Evolutionary conservation across 352 stramenopile genomes (phyloP).

Genomic region (Globisporangium middletonii): DNA sequence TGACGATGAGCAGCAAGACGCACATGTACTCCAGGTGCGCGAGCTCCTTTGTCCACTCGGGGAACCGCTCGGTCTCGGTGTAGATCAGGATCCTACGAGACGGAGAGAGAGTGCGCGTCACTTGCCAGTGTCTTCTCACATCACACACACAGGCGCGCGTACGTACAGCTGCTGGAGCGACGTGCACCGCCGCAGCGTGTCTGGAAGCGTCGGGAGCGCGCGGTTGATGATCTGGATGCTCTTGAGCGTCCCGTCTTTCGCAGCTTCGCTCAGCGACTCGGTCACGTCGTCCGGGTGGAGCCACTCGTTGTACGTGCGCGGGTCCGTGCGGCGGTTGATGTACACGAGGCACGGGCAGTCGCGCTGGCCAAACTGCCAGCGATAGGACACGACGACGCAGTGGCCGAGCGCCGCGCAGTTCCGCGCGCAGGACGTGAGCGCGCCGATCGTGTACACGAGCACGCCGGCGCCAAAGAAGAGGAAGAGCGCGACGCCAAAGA

Average conservation of each 20-base stretch:
- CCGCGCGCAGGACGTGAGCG: slow-evolving; percentile 4
- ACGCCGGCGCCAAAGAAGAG: slow-evolving; percentile 6
- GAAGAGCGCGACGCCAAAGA: slow-evolving; percentile 11
- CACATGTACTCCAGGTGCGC: slow-evolving; percentile 13
- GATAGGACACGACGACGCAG: slow-evolving; percentile 15
- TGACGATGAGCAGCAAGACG: not conserved
- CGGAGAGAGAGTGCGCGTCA: not conserved
- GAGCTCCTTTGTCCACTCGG: slow-evolving; percentile 12
- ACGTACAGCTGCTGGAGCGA: slow-evolving; percentile 15
- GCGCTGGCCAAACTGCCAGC: slow-evolving; percentile 5
- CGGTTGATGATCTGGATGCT: slow-evolving; percentile 17
- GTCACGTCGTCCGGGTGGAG: slow-evolving; percentile 13
- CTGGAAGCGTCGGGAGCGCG: slow-evolving; percentile 12
- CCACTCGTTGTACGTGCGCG: slow-evolving; percentile 14
- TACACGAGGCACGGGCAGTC: slow-evolving; percentile 14
- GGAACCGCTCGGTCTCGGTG: slow-evolving; percentile 14
- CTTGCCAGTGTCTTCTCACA: not conserved
- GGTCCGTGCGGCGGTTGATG: slow-evolving; percentile 5
- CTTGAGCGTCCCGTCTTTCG: slow-evolving; percentile 7
- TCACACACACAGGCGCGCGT: not conserved
- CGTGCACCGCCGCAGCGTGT: slow-evolving; percentile 8
- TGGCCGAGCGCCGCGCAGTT: slow-evolving; percentile 8
- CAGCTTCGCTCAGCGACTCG: slow-evolving; percentile 1
- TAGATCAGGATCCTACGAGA: slow-evolving; percentile 14
- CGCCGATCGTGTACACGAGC: slow-evolving; percentile 12